These are phyloP conservation scores for Coleophoma eucalyptorum DNA, from an alignment of 2,329 filamentous ascomycete species.

Conservation along the genomic window DNA sequence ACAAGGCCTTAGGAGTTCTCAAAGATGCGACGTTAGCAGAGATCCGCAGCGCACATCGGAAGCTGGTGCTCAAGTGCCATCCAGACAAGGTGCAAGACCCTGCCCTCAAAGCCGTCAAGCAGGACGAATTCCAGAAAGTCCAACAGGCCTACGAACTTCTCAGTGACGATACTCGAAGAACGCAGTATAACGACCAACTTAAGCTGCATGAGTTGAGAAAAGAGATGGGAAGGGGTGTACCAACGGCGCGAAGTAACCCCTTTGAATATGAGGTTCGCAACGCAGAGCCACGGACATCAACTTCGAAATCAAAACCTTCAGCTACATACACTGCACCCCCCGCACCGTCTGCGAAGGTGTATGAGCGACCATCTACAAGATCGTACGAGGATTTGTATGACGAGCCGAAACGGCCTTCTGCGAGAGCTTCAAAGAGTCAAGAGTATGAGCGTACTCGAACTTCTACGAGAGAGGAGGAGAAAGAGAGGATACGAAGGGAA, in stretches of 20 bases:
- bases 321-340: slow-evolving; percentile 30
- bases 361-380: slow-evolving; percentile 16
- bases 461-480: slow-evolving; percentile 27
- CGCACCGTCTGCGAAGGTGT: slow-evolving; percentile 23
- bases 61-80: slow-evolving; percentile 83
- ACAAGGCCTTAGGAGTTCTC: slow-evolving; percentile 69
- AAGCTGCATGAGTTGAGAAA: slow-evolving; percentile 60
- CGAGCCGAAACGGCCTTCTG: slow-evolving; percentile 25
- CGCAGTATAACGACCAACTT: slow-evolving; percentile 74
- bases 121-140: slow-evolving; percentile 86
- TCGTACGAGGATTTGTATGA: slow-evolving; percentile 51
- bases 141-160: slow-evolving; percentile 92
- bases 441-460: slow-evolving; percentile 29
- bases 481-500: slow-evolving; percentile 26
- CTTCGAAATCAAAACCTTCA: slow-evolving; percentile 34
- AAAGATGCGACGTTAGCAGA: slow-evolving; percentile 66
- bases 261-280: slow-evolving; percentile 44
- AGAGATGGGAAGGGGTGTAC: slow-evolving; percentile 36
- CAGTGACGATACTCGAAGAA: slow-evolving; percentile 68
- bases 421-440: slow-evolving; percentile 45
- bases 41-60: slow-evolving; percentile 79
- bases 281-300: slow-evolving; percentile 42
- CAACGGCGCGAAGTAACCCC: slow-evolving; percentile 39
- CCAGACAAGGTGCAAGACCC: slow-evolving; percentile 78
- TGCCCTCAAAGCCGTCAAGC: slow-evolving; percentile 70